Percentiles rank a stretch among this genome's conserved stretches.
Conservation (phyloP, 495 filamentous ascomycete species). For the Trichoderma virens region DNA sequence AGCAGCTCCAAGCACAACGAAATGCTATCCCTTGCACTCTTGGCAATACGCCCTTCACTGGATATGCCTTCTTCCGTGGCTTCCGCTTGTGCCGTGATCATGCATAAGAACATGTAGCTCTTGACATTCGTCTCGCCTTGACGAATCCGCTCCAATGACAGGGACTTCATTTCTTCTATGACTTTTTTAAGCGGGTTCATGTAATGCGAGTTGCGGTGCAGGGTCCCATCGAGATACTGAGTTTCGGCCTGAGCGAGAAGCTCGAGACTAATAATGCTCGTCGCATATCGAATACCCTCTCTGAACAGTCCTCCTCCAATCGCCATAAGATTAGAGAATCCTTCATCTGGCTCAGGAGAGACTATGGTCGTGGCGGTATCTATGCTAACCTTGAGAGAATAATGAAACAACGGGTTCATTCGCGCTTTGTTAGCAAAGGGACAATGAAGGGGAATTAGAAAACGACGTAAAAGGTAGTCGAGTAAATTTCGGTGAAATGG, state of each 20-base stretch:
- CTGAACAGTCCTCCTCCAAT: slow-evolving; percentile 43
- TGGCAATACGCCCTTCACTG: neutral
- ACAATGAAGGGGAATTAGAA: slow-evolving; percentile 45
- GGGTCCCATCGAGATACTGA: slow-evolving; percentile 23
- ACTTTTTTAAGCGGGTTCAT: no score
- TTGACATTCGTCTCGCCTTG: slow-evolving; percentile 48
- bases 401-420: slow-evolving; percentile 44
- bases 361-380: slow-evolving; percentile 45
- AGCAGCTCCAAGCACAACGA: no score
- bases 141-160: slow-evolving; percentile 27
- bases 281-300: slow-evolving; percentile 32
- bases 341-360: slow-evolving; percentile 32
- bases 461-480: slow-evolving; percentile 41
- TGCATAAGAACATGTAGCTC: slow-evolving; percentile 35
- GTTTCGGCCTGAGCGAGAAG: slow-evolving; percentile 27
- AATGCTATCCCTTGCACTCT: neutral
- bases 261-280: slow-evolving; percentile 30
- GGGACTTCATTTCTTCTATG: no score
- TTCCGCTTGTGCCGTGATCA: slow-evolving; percentile 31
- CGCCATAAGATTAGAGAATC: slow-evolving; percentile 32
- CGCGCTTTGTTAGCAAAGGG: slow-evolving; percentile 44
- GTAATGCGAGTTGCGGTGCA: no score
- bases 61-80: neutral
- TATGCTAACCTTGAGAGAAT: slow-evolving; percentile 47
- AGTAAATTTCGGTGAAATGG: slow-evolving; percentile 28